Evolutionary conservation across 1,284 basidiomycete genomes (phyloP).

Genomic region (Phellinidium pouzarii): DNA sequence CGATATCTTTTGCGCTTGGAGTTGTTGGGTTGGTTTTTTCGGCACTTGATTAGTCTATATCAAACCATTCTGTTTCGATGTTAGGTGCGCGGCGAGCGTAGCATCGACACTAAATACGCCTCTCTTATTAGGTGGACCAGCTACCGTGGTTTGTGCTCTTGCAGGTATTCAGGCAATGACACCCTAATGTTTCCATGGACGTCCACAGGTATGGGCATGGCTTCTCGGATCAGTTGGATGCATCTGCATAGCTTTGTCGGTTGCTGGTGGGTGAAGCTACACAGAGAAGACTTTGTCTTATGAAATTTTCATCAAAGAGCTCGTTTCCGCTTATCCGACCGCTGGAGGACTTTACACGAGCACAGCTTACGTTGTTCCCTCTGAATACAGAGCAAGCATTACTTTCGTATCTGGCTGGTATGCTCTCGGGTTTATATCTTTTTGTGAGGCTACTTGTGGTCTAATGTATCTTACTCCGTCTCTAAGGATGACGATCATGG

Average conservation of each 20-base stretch:
- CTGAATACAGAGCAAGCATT: constrained; percentile 15
- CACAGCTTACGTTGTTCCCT: constrained; percentile 20
- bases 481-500: constrained; percentile 21
- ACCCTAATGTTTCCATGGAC: no score
- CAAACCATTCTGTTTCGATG: not conserved
- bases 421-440: not conserved
- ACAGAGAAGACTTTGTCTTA: not conserved
- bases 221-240: constrained; percentile 21
- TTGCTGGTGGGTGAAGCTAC: constrained; percentile 18
- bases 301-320: constrained; percentile 11
- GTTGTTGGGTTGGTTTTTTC: constrained; percentile 19
- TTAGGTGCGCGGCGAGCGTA: constrained; percentile 20
- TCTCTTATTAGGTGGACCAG: constrained; percentile 19
- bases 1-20: constrained; percentile 21
- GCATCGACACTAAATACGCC: constrained; percentile 22
- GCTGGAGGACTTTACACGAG: constrained; percentile 21
- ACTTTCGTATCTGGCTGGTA: constrained; percentile 20
- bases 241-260: constrained; percentile 21
- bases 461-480: not conserved
- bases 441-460: no score
- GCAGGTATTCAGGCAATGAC: no score
- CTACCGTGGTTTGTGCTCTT: no score
- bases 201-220: constrained; percentile 23
- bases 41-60: not conserved
- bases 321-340: constrained; percentile 22